Percentiles rank a stretch among this genome's conserved stretches.
phyloP scores from a whole-genome alignment of 2,329 filamentous ascomycete species.

The Massarina eburnea region DNA sequence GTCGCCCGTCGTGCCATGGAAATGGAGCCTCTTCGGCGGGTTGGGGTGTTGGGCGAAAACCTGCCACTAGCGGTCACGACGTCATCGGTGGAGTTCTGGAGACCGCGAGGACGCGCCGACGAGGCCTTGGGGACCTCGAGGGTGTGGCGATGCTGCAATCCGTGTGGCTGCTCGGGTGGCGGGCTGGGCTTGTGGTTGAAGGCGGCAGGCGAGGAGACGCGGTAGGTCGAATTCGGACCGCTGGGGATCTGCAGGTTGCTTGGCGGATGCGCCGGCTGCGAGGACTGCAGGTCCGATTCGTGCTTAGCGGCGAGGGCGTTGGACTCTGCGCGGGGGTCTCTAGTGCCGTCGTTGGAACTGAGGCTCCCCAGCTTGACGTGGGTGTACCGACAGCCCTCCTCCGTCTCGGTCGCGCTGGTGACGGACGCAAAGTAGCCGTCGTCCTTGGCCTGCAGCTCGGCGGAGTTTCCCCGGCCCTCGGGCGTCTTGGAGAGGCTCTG shows the following conservation, averaged over 20 bases:
- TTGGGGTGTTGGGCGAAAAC: slow-evolving; percentile 71
- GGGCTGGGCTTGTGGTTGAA: slow-evolving; percentile 54
- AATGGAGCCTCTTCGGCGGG: slow-evolving; percentile 76
- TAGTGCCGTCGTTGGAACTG: slow-evolving; percentile 25
- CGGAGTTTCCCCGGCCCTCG: slow-evolving; percentile 27
- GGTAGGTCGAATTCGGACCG: slow-evolving; percentile 34
- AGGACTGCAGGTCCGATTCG: slow-evolving; percentile 15
- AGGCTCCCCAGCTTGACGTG: slow-evolving; percentile 40
- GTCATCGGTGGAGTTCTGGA: slow-evolving; percentile 56
- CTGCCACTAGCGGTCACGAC: slow-evolving; percentile 72
- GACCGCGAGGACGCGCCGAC: slow-evolving; percentile 67
- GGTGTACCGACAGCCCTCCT: slow-evolving; percentile 40
- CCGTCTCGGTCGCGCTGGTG: slow-evolving; percentile 31
- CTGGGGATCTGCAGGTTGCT: slow-evolving; percentile 40
- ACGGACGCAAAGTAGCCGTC: slow-evolving; percentile 51
- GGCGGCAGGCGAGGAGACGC: slow-evolving; percentile 65
- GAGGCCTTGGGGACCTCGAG: slow-evolving; percentile 78
- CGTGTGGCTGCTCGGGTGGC: slow-evolving; percentile 55
- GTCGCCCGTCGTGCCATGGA: slow-evolving; percentile 79
- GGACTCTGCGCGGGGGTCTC: slow-evolving; percentile 35
- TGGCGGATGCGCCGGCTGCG: slow-evolving; percentile 14
- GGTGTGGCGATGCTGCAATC: slow-evolving; percentile 80
- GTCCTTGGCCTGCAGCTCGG: slow-evolving; percentile 38
- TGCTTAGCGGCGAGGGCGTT: slow-evolving; percentile 18
- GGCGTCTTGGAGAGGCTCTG: slow-evolving; percentile 25